These are phyloP conservation scores for Salvia miltiorrhiza DNA, from an alignment of 257 asterid species.

Conservation along the genomic window DNA sequence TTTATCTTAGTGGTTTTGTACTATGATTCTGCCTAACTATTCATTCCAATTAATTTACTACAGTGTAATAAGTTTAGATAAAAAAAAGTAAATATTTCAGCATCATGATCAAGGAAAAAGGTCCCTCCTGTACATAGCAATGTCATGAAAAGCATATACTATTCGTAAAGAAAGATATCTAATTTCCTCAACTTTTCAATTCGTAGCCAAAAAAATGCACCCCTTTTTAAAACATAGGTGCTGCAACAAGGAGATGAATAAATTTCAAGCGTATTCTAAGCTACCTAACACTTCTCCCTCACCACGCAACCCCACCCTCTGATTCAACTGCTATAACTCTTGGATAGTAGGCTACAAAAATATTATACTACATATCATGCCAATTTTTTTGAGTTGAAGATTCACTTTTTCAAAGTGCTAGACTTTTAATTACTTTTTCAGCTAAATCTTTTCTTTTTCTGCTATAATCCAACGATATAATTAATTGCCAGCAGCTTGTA, in stretches of 20 bases:
- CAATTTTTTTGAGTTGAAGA: neutral
- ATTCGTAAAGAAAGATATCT: neutral
- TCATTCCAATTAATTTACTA: too few species aligned
- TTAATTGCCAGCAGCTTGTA: neutral
- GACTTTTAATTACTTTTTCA: neutral
- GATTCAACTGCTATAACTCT: slow-evolving; percentile 16
- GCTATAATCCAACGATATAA: neutral
- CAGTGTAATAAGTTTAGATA: too few species aligned
- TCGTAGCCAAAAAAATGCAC: slow-evolving; percentile 12
- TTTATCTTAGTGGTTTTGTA: too few species aligned
- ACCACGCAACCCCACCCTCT: slow-evolving; percentile 17
- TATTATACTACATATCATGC: too few species aligned
- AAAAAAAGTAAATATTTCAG: too few species aligned
- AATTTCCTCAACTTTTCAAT: neutral
- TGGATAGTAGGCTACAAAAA: neutral
- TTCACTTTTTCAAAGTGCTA: neutral
- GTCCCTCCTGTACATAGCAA: neutral
- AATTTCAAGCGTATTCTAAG: slow-evolving; percentile 8
- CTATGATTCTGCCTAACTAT: too few species aligned
- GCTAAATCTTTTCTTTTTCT: neutral
- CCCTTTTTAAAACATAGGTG: neutral
- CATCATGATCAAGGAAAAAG: neutral
- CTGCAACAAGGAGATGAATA: neutral
- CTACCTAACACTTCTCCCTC: slow-evolving; percentile 17
- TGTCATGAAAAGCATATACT: slow-evolving; percentile 19